Evolutionary conservation across 352 stramenopile genomes (phyloP).

Genomic region (Phytophthora pistaciae): DNA sequence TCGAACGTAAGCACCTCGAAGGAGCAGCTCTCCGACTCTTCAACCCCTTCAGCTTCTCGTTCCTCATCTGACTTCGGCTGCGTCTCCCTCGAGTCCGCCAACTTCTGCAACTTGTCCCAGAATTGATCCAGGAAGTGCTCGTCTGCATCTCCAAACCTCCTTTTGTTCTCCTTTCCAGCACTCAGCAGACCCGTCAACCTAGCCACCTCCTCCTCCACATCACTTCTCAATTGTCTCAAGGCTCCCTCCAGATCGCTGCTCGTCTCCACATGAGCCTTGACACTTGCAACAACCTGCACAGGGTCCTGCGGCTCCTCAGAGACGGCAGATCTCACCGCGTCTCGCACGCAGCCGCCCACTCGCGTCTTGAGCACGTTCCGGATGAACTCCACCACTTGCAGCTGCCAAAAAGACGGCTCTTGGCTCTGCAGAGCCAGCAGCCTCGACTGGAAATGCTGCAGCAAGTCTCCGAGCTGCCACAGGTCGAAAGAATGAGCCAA

Average conservation of each 20-base stretch:
- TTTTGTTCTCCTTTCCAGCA: slow-evolving; percentile 2
- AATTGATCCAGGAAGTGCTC: slow-evolving; percentile 31
- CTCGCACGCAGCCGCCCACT: slow-evolving; percentile 11
- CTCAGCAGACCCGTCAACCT: slow-evolving; percentile 16
- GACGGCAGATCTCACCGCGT: slow-evolving; percentile 3
- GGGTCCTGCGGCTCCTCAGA: slow-evolving; percentile 10
- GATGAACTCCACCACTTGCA: slow-evolving; percentile 56
- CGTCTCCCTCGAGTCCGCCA: slow-evolving; percentile 2
- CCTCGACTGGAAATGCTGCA: slow-evolving; percentile 43
- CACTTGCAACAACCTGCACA: slow-evolving; percentile 5
- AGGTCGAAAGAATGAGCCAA: background rate
- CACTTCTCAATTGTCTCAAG: slow-evolving; percentile 19
- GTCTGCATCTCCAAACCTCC: background rate
- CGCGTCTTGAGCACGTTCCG: slow-evolving; percentile 28
- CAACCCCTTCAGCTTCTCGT: slow-evolving; percentile 2
- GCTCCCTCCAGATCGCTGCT: slow-evolving; percentile 20
- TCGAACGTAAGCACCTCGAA: slow-evolving; percentile 58
- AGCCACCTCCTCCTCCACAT: slow-evolving; percentile 12
- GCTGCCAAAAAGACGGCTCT: slow-evolving; percentile 68
- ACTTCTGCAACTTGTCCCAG: slow-evolving; percentile 25
- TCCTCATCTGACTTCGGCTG: slow-evolving; percentile 15
- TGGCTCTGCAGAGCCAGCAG: slow-evolving; percentile 37
- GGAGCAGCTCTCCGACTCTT: slow-evolving; percentile 31
- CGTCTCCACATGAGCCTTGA: slow-evolving; percentile 8
- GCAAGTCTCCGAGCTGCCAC: slow-evolving; percentile 37